A percentile compares a stretch with the other conserved stretches of the same genome.
These are phyloP conservation scores for Cyclaneusma minus DNA, from an alignment of 2,329 filamentous ascomycete species.

Conservation along the genomic window DNA sequence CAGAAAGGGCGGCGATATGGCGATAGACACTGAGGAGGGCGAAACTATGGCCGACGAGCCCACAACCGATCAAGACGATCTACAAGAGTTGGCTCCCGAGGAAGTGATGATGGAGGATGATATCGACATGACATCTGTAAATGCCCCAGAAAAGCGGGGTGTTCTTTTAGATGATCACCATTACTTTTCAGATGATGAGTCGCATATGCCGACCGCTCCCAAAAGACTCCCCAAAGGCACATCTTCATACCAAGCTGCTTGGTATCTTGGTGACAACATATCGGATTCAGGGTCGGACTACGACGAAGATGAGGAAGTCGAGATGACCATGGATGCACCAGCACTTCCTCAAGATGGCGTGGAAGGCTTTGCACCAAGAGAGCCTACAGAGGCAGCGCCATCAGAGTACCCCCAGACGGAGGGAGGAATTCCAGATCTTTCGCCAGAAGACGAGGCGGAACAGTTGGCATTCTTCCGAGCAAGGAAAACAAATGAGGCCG, in stretches of 20 bases:
- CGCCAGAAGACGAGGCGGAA: conserved; percentile 58
- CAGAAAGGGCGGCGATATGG: conserved; percentile 51
- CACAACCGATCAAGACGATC: conserved; percentile 65
- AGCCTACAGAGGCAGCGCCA: conserved; percentile 61
- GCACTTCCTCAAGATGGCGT: conserved; percentile 70
- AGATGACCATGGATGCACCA: conserved; percentile 33
- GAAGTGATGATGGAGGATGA: conserved; percentile 62
- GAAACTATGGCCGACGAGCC: conserved; percentile 54
- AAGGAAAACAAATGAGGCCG: conserved; percentile 62
- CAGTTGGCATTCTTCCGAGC: conserved; percentile 71
- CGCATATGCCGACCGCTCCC: conserved; percentile 41
- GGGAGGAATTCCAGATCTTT: conserved; percentile 63
- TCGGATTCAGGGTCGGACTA: conserved; percentile 74
- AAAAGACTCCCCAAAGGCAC: conserved; percentile 80
- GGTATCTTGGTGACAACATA: conserved; percentile 67
- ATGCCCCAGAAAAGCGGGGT: conserved; percentile 51
- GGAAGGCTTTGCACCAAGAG: conserved; percentile 49
- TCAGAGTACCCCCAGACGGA: conserved; percentile 92
- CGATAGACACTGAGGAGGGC: conserved; percentile 40
- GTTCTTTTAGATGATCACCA: conserved; percentile 93
- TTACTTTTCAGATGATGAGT: conserved; percentile 87
- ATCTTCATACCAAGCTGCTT: conserved; percentile 85
- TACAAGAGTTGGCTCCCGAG: conserved; percentile 75
- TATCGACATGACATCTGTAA: conserved; percentile 31
- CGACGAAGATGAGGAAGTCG: conserved; percentile 46